These are phyloP conservation scores for Chrysoporthe puriensis DNA, from an alignment of 2,329 filamentous ascomycete species.

Conservation along the genomic window DNA sequence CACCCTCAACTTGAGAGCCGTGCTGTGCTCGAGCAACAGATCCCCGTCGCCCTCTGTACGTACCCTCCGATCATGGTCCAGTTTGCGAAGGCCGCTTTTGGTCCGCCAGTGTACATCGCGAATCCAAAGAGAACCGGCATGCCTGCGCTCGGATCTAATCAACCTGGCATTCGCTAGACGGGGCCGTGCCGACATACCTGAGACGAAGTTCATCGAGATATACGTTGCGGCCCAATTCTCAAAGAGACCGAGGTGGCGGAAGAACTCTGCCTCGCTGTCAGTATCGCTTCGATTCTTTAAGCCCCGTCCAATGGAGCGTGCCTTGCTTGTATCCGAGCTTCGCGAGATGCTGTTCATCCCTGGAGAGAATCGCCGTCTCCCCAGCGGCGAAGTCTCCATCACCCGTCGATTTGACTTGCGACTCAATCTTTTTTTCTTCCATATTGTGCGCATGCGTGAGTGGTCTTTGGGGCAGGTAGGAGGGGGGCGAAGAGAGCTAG, in stretches of 20 bases:
- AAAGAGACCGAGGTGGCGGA: slow-evolving; percentile 41
- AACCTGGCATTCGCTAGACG: not conserved
- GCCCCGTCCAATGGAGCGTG: not conserved
- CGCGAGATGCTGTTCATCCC: slow-evolving; percentile 40
- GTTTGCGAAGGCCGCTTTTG: slow-evolving; percentile 42
- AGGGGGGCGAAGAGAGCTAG: not conserved
- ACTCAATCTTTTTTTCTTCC: slow-evolving; percentile 10
- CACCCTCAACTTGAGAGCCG: not conserved
- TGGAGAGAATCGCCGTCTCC: slow-evolving; percentile 26
- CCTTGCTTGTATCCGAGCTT: slow-evolving; percentile 40
- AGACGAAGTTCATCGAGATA: slow-evolving; percentile 43
- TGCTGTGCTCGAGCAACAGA: not conserved
- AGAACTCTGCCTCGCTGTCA: slow-evolving; percentile 35
- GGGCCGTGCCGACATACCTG: slow-evolving; percentile 5
- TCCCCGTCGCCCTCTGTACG: not conserved
- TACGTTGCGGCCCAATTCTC: slow-evolving; percentile 44
- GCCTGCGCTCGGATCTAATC: slow-evolving; percentile 31
- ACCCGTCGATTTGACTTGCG: slow-evolving; percentile 9
- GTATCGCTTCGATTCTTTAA: no score
- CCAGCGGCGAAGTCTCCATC: slow-evolving; percentile 23
- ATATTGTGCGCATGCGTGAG: not conserved
- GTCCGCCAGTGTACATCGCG: slow-evolving; percentile 44
- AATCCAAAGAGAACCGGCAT: slow-evolving; percentile 45
- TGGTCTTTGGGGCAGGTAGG: not conserved
- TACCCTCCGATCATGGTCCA: slow-evolving; percentile 44